phyloP scores from a whole-genome alignment of 495 filamentous ascomycete genomes.

The Sordaria brevicollis region DNA sequence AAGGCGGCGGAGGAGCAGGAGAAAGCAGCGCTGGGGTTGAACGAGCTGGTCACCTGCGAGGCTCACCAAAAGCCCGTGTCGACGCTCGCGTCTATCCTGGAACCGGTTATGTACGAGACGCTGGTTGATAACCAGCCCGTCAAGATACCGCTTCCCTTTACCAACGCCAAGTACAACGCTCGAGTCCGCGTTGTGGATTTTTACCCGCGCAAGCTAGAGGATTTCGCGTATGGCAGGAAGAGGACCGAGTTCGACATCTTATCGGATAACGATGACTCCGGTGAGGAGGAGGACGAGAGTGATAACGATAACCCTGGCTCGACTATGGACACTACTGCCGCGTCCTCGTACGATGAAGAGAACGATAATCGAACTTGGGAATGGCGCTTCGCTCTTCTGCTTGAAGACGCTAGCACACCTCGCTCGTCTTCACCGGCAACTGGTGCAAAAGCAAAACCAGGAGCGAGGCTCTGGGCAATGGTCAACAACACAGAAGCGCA shows the following conservation, averaged over 20 bases:
- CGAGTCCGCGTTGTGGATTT: constrained; percentile 73
- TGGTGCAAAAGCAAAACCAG: constrained; percentile 16
- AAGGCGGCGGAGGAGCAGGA: constrained; percentile 9
- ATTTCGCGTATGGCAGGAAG: constrained; percentile 54
- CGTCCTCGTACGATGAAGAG: neutral
- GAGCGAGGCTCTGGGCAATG: constrained; percentile 46
- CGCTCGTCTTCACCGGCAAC: neutral
- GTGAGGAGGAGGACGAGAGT: constrained; percentile 20
- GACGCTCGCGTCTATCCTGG: constrained; percentile 40
- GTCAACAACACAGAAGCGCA: constrained; percentile 57
- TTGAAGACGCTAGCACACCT: constrained; percentile 51
- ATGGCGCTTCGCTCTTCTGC: constrained; percentile 67
- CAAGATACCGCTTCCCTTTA: constrained; percentile 49
- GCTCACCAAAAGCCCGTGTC: constrained; percentile 25
- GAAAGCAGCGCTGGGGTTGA: constrained; percentile 15
- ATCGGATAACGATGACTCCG: constrained; percentile 30
- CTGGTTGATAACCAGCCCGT: constrained; percentile 25
- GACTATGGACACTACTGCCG: constrained; percentile 5
- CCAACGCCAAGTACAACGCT: constrained; percentile 59
- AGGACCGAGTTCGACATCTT: constrained; percentile 34
- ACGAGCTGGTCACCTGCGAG: constrained; percentile 37
- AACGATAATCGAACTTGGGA: constrained; percentile 45
- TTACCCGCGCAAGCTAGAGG: constrained; percentile 56
- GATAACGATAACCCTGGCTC: neutral
- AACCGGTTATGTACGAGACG: constrained; percentile 27